A percentile compares a stretch with the other conserved stretches of the same genome.
Evolutionary conservation across 2,329 filamentous ascomycete species (phyloP).

Genomic region (Epichloe amarillans): DNA sequence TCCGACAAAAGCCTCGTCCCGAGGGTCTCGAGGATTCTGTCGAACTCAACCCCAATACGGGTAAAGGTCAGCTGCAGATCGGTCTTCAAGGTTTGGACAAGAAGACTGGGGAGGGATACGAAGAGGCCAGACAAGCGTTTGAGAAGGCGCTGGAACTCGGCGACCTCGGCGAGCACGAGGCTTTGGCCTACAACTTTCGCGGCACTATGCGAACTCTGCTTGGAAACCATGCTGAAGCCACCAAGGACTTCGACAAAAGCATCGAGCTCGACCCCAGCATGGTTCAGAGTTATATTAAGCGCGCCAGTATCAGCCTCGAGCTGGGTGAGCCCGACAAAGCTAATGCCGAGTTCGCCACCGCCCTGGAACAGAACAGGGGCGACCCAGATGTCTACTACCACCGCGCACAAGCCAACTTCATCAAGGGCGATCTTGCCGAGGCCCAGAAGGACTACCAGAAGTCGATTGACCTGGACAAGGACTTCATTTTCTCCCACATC

Average conservation of each 20-base stretch:
- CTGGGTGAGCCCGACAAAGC: conserved; percentile 79
- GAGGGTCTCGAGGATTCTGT: conserved; percentile 67
- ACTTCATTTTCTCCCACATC: conserved; percentile 99
- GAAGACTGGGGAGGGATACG: conserved; percentile 83
- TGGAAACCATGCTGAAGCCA: conserved; percentile 72
- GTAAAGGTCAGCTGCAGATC: conserved; percentile 73
- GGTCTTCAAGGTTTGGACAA: conserved; percentile 70
- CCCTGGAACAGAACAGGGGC: conserved; percentile 68
- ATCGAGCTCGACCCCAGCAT: conserved; percentile 77
- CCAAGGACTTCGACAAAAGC: conserved; percentile 81
- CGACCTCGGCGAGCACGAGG: conserved; percentile 70
- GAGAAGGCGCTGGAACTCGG: conserved; percentile 76
- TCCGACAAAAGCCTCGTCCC: conserved; percentile 71
- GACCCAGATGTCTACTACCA: conserved; percentile 99
- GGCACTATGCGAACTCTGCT: conserved; percentile 90
- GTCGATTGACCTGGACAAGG: conserved; percentile 88
- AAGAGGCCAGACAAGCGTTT: conserved; percentile 75
- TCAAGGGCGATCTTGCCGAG: conserved; percentile 82
- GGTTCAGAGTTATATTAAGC: conserved; percentile 97
- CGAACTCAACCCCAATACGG: conserved; percentile 66
- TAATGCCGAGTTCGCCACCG: conserved; percentile 74
- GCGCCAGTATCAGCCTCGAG: conserved; percentile 94
- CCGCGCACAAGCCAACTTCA: conserved; percentile 95
- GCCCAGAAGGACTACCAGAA: conserved; percentile 98
- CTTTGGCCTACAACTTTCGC: conserved; percentile 89